Evolutionary conservation across 2,329 filamentous ascomycete species (phyloP).

Genomic region (Colletotrichum noveboracense): DNA sequence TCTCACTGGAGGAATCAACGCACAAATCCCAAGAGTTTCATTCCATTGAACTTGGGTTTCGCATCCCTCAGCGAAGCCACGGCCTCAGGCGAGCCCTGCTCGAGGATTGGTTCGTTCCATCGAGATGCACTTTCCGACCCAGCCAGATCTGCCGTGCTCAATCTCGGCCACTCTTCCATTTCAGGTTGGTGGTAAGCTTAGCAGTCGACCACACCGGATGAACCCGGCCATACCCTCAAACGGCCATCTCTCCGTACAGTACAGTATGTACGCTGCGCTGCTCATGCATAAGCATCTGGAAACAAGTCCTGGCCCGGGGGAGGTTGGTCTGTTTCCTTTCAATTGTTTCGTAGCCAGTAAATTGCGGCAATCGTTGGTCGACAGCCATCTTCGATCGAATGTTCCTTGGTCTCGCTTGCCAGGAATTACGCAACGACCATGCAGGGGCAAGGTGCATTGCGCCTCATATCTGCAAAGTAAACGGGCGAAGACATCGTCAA

Average conservation of each 20-base stretch:
- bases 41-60: not conserved
- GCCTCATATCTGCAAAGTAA: not conserved
- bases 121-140: constrained; percentile 2
- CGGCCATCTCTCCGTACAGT: not conserved
- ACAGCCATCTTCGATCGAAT: not conserved
- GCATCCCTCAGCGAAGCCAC: not conserved
- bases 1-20: constrained; percentile 14
- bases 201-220: constrained; percentile 11
- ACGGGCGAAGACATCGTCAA: not conserved
- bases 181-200: constrained; percentile 20
- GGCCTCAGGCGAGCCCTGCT: not conserved
- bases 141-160: constrained; percentile 16
- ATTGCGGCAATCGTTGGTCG: not conserved
- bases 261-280: not conserved
- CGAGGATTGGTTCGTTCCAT: constrained; percentile 10
- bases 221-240: constrained; percentile 6
- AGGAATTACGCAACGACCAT: not conserved
- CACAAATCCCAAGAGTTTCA: constrained; percentile 6
- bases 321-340: not conserved
- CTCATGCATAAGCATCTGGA: not conserved
- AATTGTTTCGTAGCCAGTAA: not conserved
- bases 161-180: constrained; percentile 21
- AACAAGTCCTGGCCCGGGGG: not conserved
- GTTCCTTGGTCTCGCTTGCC: not conserved
- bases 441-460: not conserved